Evolutionary conservation across 164 flowering plant genomes (phyloP), one percentile per base, ranked within the genome.

Genomic region (Vitis rupestris): DNA sequence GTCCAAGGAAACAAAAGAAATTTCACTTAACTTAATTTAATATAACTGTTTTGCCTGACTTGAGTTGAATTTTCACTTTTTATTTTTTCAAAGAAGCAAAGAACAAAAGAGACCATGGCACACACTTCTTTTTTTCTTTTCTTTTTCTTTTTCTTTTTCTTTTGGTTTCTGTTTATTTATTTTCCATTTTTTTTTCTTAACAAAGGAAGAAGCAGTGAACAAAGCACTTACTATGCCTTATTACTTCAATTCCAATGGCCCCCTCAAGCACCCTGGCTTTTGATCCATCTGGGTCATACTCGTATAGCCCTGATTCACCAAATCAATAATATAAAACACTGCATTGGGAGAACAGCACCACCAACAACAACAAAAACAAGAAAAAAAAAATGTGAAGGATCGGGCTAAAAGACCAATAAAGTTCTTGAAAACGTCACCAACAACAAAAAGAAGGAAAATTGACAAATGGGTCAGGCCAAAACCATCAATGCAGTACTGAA

Each of bases 221-320:
- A 47, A 66, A 55, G n/a, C 10, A 77, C 85, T 83, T 78, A 81
- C 95, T 82, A 71, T 93, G 97, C 74, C 96, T 82, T 37, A 91
- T 72, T 0, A 93, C 98, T 76, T 75, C 86, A 61, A 93, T 80
- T 63, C 96, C 96, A 53, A 89, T 76, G 4, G 86, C 75, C 64
- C 75, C 63, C 82, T 93, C 96, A 1, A 93, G 73, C 10, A 78
- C 74, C 72, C 74, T 75, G 5, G 97, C 98, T 80, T 86, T 88
- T 17, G 83, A 80, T 52, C 88, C 94, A 82, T 89, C 90, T 50
- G 80, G 84, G 67, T 93, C 98, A 79, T 84, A 93, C 77, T 91
- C 88, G 15, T 49, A 50, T 2, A 89, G 78, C 68, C 96, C 97
- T 91, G 63, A 37, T 31, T 52, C 69, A 74, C 48, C 37, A 68